These are phyloP conservation scores for Starmera amethionina DNA, from an alignment of 805 yeast genomes.

Conservation along the genomic window DNA sequence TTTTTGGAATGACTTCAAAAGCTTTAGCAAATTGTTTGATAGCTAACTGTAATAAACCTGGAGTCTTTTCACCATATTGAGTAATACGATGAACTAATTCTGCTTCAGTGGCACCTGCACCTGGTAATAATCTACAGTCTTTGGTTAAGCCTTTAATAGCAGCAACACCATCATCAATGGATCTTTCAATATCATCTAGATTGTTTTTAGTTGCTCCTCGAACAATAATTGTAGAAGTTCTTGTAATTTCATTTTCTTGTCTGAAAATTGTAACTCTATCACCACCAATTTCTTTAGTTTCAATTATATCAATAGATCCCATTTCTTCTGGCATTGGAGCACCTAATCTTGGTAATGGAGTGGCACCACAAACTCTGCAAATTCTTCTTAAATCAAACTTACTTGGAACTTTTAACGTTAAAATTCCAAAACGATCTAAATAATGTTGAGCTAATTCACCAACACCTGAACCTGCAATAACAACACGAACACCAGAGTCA, in stretches of 20 bases:
- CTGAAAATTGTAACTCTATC: constrained; percentile 92
- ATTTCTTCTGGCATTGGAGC: constrained; percentile 94
- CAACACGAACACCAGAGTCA: constrained; percentile 79
- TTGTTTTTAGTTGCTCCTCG: constrained; percentile 95
- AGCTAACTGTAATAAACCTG: constrained; percentile 87
- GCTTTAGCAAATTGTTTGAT: constrained; percentile 92
- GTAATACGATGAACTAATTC: constrained; percentile 76
- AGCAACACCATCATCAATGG: constrained; percentile 93
- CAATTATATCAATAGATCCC: constrained; percentile 81
- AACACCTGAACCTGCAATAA: constrained; percentile 88
- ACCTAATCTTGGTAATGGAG: constrained; percentile 88
- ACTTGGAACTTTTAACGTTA: constrained; percentile 84
- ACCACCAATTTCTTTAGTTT: constrained; percentile 92
- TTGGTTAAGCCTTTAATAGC: constrained; percentile 83
- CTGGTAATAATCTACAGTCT: constrained; percentile 76
- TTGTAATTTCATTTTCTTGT: constrained; percentile 54
- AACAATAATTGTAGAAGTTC: constrained; percentile 86
- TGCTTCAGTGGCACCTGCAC: constrained; percentile 94
- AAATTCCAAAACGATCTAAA: constrained; percentile 73
- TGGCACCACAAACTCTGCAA: constrained; percentile 94
- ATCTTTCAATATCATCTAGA: constrained; percentile 92
- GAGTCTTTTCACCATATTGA: constrained; percentile 84
- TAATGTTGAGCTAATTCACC: constrained; percentile 93
- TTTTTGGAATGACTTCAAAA: constrained; percentile 88
- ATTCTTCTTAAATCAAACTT: constrained; percentile 91